Evolutionary conservation across 2,329 filamentous ascomycete genomes (phyloP).

Genomic region (Exophiala calicioides): DNA sequence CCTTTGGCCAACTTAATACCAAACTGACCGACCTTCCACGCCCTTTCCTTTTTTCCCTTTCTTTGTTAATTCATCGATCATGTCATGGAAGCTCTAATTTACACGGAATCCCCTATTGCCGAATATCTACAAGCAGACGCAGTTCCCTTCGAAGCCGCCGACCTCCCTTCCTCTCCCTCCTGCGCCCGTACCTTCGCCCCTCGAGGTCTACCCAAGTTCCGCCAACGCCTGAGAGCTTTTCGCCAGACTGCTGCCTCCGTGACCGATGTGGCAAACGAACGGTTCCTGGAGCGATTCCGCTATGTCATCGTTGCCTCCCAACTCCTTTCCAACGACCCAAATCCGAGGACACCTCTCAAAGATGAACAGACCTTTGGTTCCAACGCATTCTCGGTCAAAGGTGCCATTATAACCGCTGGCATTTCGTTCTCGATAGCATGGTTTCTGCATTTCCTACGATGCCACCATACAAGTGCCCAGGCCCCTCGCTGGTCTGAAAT

Average conservation of each 20-base stretch:
- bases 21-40: not conserved
- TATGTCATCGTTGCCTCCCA: constrained; percentile 93
- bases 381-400: constrained; percentile 48
- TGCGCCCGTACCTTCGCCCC: constrained; percentile 44
- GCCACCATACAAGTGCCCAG: constrained; percentile 53
- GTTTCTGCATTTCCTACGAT: constrained; percentile 68
- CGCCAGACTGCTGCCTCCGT: constrained; percentile 24
- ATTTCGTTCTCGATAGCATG: constrained; percentile 65
- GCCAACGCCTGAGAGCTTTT: constrained; percentile 21
- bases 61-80: constrained; percentile 15
- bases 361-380: constrained; percentile 17
- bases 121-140: constrained; percentile 81
- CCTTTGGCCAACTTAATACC: constrained; percentile 4
- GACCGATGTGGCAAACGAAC: constrained; percentile 51
- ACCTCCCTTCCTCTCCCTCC: constrained; percentile 42
- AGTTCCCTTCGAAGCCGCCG: constrained; percentile 43
- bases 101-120: constrained; percentile 83
- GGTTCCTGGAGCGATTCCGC: constrained; percentile 88
- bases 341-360: constrained; percentile 32
- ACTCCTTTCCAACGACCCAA: constrained; percentile 71
- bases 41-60: constrained; percentile 9
- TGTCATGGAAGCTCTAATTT: constrained; percentile 83
- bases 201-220: constrained; percentile 37
- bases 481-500: constrained; percentile 45
- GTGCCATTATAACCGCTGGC: constrained; percentile 65